phyloP scores from a whole-genome alignment of 2,329 filamentous ascomycete species.

The Colletotrichum theobromicola region DNA sequence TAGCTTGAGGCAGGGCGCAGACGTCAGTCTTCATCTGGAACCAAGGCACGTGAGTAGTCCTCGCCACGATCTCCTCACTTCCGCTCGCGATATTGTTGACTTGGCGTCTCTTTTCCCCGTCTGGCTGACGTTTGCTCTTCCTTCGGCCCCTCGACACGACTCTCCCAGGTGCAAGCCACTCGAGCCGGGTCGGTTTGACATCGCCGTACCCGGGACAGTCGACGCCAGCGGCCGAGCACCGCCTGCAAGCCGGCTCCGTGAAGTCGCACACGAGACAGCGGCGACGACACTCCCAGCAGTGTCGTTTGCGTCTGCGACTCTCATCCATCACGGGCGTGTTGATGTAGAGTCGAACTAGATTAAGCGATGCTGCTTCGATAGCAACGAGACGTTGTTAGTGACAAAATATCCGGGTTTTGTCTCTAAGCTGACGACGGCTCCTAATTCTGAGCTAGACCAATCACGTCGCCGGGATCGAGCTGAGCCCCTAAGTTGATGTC shows the following conservation, averaged over 20 bases:
- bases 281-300: constrained; percentile 10
- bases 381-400: neutral
- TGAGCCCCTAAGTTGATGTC: neutral
- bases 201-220: neutral
- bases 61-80: neutral
- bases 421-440: neutral
- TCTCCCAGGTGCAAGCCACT: neutral
- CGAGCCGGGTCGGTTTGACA: neutral
- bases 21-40: neutral
- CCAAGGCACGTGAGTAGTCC: neutral
- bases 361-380: neutral
- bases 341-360: accelerated
- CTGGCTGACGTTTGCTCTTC: neutral
- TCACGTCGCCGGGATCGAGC: neutral
- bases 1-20: neutral
- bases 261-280: neutral
- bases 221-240: neutral
- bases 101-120: neutral
- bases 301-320: neutral
- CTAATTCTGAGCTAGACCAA: neutral
- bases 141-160: neutral
- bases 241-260: neutral
- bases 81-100: neutral
- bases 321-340: neutral
- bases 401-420: neutral